A percentile compares a stretch with the other conserved stretches of the same genome.
Evolutionary conservation across 1,284 basidiomycete species (phyloP).

Genomic region (Sparassis latifolia): DNA sequence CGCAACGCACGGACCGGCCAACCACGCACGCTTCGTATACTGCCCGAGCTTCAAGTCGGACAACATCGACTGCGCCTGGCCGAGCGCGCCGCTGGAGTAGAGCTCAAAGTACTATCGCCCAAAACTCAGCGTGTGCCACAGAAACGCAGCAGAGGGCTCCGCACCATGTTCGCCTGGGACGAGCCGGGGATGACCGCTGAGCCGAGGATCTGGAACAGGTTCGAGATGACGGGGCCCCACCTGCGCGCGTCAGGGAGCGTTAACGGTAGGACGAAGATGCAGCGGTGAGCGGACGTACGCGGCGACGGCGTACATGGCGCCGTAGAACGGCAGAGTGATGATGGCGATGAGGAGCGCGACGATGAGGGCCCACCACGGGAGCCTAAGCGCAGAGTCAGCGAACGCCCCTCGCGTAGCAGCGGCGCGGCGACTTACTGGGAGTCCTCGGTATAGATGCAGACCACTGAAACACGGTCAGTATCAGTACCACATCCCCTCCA

Average conservation of each 20-base stretch:
- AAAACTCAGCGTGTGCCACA: neutral
- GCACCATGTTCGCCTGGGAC: slow-evolving; percentile 36
- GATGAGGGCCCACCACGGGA: slow-evolving; percentile 46
- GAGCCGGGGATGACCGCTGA: slow-evolving; percentile 33
- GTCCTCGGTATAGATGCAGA: slow-evolving; percentile 36
- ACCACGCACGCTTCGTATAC: slow-evolving; percentile 47
- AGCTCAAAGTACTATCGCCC: slow-evolving; percentile 26
- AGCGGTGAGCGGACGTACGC: slow-evolving; percentile 20
- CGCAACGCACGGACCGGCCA: neutral
- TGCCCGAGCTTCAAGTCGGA: slow-evolving; percentile 42
- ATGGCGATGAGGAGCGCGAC: slow-evolving; percentile 36
- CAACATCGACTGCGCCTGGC: slow-evolving; percentile 29
- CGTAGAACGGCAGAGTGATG: slow-evolving; percentile 37
- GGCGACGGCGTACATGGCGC: slow-evolving; percentile 20
- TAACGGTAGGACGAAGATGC: too few species aligned
- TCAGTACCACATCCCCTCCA: neutral
- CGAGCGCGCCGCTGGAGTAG: slow-evolving; percentile 26
- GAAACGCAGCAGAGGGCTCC: slow-evolving; percentile 1
- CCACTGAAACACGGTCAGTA: slow-evolving; percentile 23
- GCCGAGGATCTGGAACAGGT: slow-evolving; percentile 29
- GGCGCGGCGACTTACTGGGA: slow-evolving; percentile 16
- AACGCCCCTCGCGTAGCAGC: neutral
- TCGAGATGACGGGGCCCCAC: slow-evolving; percentile 4
- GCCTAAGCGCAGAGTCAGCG: slow-evolving; percentile 2
- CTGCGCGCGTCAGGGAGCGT: slow-evolving; percentile 2